Evolutionary conservation across 495 filamentous ascomycete species (phyloP), one percentile per base, ranked within the genome.

Genomic region (Penicillium canariense): DNA sequence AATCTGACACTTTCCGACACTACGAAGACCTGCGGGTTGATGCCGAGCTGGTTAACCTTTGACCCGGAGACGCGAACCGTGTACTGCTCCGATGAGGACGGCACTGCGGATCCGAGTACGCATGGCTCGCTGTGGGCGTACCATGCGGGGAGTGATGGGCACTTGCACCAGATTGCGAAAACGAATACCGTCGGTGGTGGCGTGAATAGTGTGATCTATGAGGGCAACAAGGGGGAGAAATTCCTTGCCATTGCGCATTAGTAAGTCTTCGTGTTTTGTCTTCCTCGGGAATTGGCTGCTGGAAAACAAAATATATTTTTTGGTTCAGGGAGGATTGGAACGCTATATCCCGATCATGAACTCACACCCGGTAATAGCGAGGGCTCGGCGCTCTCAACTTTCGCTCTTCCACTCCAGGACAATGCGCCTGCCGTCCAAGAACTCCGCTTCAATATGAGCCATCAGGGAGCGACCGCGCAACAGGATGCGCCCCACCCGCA

Each of bases 401-500:
- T 64, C 62, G 4, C 55, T 9, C 65, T 77, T 17, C 73, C 73
- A 0, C 49, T 74, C 2, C 39, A 42, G 9, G 7, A 42, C 12
- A 50, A 63, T 43, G 44, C 53, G 1, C 43, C 64, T 4, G 52
- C 68, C 15, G 52, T 80, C 20, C 74, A 85, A 56, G 72, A 68
- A 50, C 75, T 81, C 55, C 74, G 65, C 30, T 90, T 79, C 65
- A 77, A 74, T 20, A 60, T 82, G 48, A 57, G 71, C 12, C 52
- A 60, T 5, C 78, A 81, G 0, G 81, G 80, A n/a, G 57, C 77
- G 40, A 59, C 73, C 27, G 70, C 80, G 5, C 81, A 83, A 20
- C 87, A 90, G 72, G 78, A 84, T 6, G 71, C 74, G 3, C 74
- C 88, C n/a, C 87, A 87, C 61, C 87, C 87, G 9, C 89, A 93